phyloP scores from a whole-genome alignment of 2,329 filamentous ascomycete genomes.

The Apiospora arundinis region DNA sequence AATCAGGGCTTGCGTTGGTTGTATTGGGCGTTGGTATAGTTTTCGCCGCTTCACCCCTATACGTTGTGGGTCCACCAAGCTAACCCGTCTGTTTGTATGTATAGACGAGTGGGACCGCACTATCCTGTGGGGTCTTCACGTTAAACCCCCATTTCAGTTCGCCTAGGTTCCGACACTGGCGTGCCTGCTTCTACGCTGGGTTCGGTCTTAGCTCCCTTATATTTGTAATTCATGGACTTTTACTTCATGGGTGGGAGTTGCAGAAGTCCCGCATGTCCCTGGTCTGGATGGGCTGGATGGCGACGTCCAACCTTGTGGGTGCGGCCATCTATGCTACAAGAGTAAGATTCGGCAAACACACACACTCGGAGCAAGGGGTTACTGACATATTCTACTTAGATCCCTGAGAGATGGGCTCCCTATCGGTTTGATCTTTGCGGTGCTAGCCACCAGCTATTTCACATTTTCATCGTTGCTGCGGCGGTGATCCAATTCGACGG shows the following conservation, averaged over 20 bases:
- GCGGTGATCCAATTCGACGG: constrained; percentile 33
- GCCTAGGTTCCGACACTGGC: constrained; percentile 27
- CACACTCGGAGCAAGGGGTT: not conserved
- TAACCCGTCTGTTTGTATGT: not conserved
- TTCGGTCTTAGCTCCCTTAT: constrained; percentile 29
- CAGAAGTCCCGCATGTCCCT: constrained; percentile 10
- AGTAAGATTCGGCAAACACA: not conserved
- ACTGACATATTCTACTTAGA: constrained; percentile 23
- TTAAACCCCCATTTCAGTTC: constrained; percentile 27
- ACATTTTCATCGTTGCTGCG: constrained; percentile 38
- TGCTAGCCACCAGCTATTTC: constrained; percentile 38
- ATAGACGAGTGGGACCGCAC: constrained; percentile 15
- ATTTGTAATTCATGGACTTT: constrained; percentile 24
- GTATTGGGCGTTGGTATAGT: constrained; percentile 26
- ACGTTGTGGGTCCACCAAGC: not conserved
- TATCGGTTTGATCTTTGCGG: constrained; percentile 34
- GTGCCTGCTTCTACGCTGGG: constrained; percentile 27
- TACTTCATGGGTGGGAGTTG: not conserved
- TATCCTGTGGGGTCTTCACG: constrained; percentile 21
- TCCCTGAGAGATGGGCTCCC: constrained; percentile 37
- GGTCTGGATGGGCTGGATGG: constrained; percentile 22
- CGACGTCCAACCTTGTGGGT: constrained; percentile 11
- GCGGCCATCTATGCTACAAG: not conserved
- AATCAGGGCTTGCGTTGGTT: constrained; percentile 23
- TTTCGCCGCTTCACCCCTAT: not conserved